Evolutionary conservation across 768 basidiomycete genomes (phyloP).

Genomic region (Pleurotus salmoneostramineus): DNA sequence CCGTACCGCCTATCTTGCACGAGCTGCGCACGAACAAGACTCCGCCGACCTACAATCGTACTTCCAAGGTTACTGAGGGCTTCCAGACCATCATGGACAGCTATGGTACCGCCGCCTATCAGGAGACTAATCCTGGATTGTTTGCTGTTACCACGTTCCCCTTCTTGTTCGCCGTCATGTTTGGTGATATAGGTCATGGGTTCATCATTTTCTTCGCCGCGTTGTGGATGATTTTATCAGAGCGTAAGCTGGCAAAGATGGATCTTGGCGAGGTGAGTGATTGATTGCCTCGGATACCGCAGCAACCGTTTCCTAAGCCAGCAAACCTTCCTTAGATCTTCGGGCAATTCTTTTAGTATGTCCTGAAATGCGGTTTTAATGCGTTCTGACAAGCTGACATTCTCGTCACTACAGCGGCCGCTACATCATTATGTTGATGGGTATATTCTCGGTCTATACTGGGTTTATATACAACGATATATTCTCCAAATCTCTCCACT

Average conservation of each 20-base stretch:
- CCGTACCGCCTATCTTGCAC: constrained; percentile 86
- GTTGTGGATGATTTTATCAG: constrained; percentile 80
- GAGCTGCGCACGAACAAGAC: constrained; percentile 87
- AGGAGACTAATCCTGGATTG: constrained; percentile 95
- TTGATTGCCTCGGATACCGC: constrained; percentile 6
- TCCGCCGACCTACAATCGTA: constrained; percentile 92
- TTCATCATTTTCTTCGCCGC: constrained; percentile 76
- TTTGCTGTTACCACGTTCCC: constrained; percentile 94
- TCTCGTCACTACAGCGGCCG: constrained; percentile 63
- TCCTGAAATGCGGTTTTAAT: constrained; percentile 15
- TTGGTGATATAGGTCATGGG: constrained; percentile 98
- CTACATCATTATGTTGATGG: constrained; percentile 98
- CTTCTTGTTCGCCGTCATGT: constrained; percentile 99
- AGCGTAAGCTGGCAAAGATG: constrained; percentile 70
- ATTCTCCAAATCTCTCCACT: constrained; percentile 87
- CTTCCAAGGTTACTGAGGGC: constrained; percentile 93
- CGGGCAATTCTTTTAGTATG: constrained; percentile 91
- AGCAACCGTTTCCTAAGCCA: not conserved
- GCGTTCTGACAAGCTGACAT: constrained; percentile 3
- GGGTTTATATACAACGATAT: constrained; percentile 99
- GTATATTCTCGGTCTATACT: constrained; percentile 93
- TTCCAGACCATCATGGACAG: constrained; percentile 99
- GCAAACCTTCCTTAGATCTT: constrained; percentile 49
- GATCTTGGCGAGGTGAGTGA: constrained; percentile 76
- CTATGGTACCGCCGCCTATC: constrained; percentile 91